Base-by-base conservation (phyloP, 345 rosid species). In the Turnera subulata region DNA sequence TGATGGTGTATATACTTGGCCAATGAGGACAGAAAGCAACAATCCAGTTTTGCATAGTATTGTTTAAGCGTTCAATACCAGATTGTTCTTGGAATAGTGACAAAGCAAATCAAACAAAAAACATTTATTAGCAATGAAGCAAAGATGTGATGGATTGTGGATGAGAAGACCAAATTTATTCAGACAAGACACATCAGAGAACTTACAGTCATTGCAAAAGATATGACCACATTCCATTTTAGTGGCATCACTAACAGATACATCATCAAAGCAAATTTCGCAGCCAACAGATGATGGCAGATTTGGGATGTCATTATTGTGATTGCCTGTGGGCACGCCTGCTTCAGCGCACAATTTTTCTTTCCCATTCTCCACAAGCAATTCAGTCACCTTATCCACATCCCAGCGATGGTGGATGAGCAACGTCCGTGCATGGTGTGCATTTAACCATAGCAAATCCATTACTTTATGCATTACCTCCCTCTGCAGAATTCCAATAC, bases 141-240 rank as follows among this genome's bases (percentile, higher is more conserved):
- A n/a, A n/a, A n/a, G n/a, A n/a, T n/a, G n/a, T n/a, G n/a, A n/a
- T n/a, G n/a, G n/a, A n/a, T n/a, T n/a, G n/a, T n/a, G n/a, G n/a
- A n/a, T n/a, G n/a, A n/a, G n/a, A n/a, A n/a, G n/a, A n/a, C n/a
- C n/a, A n/a, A n/a, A n/a, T n/a, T n/a, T n/a, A n/a, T n/a, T n/a
- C n/a, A n/a, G n/a, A 35, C 35, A 1, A 40, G 18, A 18, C n/a
- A 7, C 11, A 23, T 19, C 6, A 35, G 13, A 3, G 26, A 16
- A 73, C 81, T 73, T 59, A 77, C 81, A 77, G 54, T 11, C 53
- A 40, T 73, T 77, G 73, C 81, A 77, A 61, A 77, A 77, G 55
- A 11, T 57, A 45, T 77, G 81, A 26, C 78, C 68, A 22, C 81
- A 77, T 63, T 73, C 78, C 81, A 77, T 77, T 23, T 56, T 46